Evolutionary conservation across 805 yeast species (phyloP).

Genomic region (Starmerella vitae): DNA sequence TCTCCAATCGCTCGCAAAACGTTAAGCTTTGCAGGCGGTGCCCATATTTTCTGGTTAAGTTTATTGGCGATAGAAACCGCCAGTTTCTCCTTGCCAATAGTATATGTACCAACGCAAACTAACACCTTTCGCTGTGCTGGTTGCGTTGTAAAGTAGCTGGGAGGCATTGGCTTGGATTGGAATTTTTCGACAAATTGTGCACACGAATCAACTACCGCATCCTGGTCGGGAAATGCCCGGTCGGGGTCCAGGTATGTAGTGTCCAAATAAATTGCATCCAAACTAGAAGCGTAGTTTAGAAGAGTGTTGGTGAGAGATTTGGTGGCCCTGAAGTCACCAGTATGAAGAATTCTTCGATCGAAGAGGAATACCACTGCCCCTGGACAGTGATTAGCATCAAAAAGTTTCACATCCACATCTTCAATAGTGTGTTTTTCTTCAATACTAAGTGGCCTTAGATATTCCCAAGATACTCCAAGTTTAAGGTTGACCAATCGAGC

Average conservation of each 20-base stretch:
- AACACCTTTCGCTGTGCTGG: conserved; percentile 30
- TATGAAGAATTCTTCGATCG: conserved; percentile 48
- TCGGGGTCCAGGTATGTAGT: conserved; percentile 76
- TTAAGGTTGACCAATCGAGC: conserved; percentile 40
- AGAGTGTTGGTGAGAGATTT: conserved; percentile 32
- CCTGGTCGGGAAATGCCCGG: conserved; percentile 68
- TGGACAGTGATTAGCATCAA: conserved; percentile 94
- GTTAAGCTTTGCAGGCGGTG: conserved; percentile 36
- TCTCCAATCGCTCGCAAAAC: conserved; percentile 37
- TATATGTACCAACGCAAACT: conserved; percentile 70
- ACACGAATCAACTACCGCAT: conserved; percentile 47
- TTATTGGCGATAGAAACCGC: conserved; percentile 39
- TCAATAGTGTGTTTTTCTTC: conserved; percentile 29
- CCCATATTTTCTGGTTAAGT: conserved; percentile 29
- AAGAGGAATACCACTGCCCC: conserved; percentile 78
- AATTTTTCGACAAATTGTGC: conserved; percentile 38
- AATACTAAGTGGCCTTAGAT: conserved; percentile 34
- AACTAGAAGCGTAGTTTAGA: conserved; percentile 11
- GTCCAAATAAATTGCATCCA: conserved; percentile 54
- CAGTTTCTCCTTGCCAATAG: conserved; percentile 82
- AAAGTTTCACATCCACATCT: conserved; percentile 40
- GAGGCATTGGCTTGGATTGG: conserved; percentile 24
- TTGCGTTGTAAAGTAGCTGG: conserved; percentile 15
- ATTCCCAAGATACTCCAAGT: conserved; percentile 40
- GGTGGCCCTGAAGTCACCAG: conserved; percentile 85